phyloP scores from a whole-genome alignment of 805 yeast genomes.

The Kazachstania bromeliacearum region DNA sequence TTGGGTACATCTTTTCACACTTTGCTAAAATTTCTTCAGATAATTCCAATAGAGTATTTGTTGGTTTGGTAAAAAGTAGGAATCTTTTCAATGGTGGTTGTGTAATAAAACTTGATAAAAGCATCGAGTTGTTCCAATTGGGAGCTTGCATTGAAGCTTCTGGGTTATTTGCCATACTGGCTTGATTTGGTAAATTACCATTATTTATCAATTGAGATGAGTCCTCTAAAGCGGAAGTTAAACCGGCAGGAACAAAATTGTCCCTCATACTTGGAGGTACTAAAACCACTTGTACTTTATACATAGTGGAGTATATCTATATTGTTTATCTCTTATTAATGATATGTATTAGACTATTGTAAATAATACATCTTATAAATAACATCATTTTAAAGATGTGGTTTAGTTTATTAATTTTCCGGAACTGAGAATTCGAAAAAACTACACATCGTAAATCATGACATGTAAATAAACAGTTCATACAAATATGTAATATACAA shows the following conservation, averaged over 20 bases:
- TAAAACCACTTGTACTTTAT: constrained; percentile 37
- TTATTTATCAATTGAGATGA: constrained; percentile 20
- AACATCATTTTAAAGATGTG: too few species aligned
- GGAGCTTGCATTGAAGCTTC: constrained; percentile 6
- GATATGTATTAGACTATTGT: too few species aligned
- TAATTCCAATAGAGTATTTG: constrained; percentile 39
- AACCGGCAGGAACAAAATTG: constrained; percentile 14
- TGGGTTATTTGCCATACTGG: constrained; percentile 9
- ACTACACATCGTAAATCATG: too few species aligned
- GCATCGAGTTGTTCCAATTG: constrained; percentile 8
- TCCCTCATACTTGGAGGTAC: constrained; percentile 33
- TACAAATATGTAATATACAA: too few species aligned
- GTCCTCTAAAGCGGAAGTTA: constrained; percentile 15
- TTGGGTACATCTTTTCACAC: constrained; percentile 57
- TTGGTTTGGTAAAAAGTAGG: constrained; percentile 50
- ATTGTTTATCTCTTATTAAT: too few species aligned
- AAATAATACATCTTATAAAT: too few species aligned
- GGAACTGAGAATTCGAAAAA: too few species aligned
- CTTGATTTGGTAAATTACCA: constrained; percentile 7
- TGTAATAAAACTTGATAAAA: constrained; percentile 8
- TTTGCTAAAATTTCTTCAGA: constrained; percentile 46
- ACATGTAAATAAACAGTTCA: too few species aligned
- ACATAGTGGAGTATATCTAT: constrained; percentile 21
- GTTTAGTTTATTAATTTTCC: too few species aligned
- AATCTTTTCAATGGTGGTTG: constrained; percentile 38